Evolutionary conservation across 306 rosid species (phyloP), one percentile per base, ranked within the genome.

Genomic region (Citrullus colocynthis): DNA sequence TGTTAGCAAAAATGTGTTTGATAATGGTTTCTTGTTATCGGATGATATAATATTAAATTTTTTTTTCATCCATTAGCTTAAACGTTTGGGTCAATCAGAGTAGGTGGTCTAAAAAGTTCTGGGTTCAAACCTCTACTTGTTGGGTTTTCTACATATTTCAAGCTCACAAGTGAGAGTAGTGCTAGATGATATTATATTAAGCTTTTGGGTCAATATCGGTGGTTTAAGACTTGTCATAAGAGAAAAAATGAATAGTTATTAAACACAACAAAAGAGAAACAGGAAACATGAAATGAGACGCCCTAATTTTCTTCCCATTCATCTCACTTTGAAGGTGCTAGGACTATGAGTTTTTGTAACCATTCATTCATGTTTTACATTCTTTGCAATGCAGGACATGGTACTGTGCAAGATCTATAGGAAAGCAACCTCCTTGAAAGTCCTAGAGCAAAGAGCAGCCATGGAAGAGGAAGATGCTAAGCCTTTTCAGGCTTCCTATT

Each of bases 401-500:
- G 99, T 95, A 14, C 57, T 95, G 32, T 95, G 99, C 88, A 95
- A 92, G 86, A 91, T 95, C 74, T 95, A 95, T 21, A 74, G 95
- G 79, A 95, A 95, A 87, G 99, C 99, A 74, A 95, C 99, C 77
- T 92, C 99, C 1, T 86, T 95, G 96, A 95, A 95, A 76, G 99
- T 89, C 54, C 67, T 95, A 12, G 99, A 95, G 83, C 91, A 92
- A 80, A 95, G 97, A 55, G 97, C 97, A 79, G 91, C 91, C 24
- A 77, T 52, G 63, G 78, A 76, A 76, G 97, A 90, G 80, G 96
- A 89, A 84, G 96, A 92, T 73, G 82, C 72, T 80, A 91, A 82
- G 83, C 87, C 55, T 79, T 65, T 89, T 0, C 78, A 85, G 18
- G 84, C 84, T 55, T 88, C 87, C 60, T 87, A 88, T 18, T 12